Conservation (phyloP, 306 rosid species). For the Cicer chorassanicum region DNA sequence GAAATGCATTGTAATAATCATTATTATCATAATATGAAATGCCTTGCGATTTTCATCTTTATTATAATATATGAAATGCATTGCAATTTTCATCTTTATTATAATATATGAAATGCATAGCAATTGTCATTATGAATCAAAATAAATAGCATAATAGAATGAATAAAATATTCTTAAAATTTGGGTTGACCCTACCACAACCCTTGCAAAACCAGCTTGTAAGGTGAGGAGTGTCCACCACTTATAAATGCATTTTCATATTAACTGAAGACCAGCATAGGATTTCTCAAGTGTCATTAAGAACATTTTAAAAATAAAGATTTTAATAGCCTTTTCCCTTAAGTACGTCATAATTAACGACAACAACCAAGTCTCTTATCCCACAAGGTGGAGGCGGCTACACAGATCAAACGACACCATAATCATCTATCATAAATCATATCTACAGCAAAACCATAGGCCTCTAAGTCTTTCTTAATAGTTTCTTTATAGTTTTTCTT, state of each 20-base stretch:
- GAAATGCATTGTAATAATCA: conserved; percentile 26
- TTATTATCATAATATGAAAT: conserved; percentile 24
- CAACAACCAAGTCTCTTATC: background rate
- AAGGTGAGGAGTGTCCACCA: no score
- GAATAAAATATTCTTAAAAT: background rate
- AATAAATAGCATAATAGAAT: conserved; percentile 31
- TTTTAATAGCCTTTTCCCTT: background rate
- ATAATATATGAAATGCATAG: conserved; percentile 26
- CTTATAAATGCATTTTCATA: no score
- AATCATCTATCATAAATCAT: background rate
- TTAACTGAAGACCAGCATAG: background rate
- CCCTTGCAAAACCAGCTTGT: no score
- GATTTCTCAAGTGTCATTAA: conserved; percentile 26
- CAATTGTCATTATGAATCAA: conserved; percentile 28
- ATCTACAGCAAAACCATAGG: background rate
- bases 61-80: conserved; percentile 23
- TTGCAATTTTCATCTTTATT: background rate
- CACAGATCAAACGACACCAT: background rate
- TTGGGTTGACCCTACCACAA: no score
- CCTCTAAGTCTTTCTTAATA: background rate
- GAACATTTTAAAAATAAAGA: conserved; percentile 26
- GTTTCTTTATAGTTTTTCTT: background rate
- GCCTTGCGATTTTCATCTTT: background rate
- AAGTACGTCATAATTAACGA: conserved; percentile 4
- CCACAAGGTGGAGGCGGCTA: background rate